Base-by-base conservation (phyloP, 1,284 basidiomycete genomes). In the Tetrapyrgos nigripes region DNA sequence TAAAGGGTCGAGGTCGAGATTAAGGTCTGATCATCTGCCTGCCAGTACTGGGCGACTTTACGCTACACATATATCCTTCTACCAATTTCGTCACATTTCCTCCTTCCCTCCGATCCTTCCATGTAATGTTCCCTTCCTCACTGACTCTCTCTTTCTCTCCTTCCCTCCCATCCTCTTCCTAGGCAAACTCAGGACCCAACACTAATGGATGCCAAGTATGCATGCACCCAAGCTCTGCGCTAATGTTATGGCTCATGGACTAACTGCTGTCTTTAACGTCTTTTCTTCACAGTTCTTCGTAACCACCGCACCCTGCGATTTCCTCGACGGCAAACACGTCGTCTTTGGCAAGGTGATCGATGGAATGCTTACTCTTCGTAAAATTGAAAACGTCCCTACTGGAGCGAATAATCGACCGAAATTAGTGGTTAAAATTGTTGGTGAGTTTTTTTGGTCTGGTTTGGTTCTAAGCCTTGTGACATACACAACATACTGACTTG, bases 371-470 rank as follows among this genome's bases (percentile, higher is more conserved):
- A 95, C 93, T 1, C 82, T 98, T 53, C 84, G 96, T 62, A 98
- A 97, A 74, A 94, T 98, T 59, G 96, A 98, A 78, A 94, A 95
- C 65, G 94, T 97, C 0, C 86, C 94, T 4, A 97, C 94, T 0
- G 96, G 96, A 4, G 82, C 84, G 14, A 95, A 94, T 71, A 93
- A 93, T 67, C 77, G 93, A 57, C 93, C 93, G 0, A 95, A 95
- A 72, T 72, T 96, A 40, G 83, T 84, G 3, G 92, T 94, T 4
- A 94, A 93, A 74, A 91, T 96, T 55, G 87, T 86, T 21, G 93
- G 94, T 91, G 61, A 59, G 86, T 75, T 14, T 10, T 35, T 19
- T 31, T 46, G 6, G 24, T 55, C 21, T 33, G 5, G 13, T 51
- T 26, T 27, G 1, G 46, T 33, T 13, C 37, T 56, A 13, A 33